phyloP scores from a whole-genome alignment of 1,284 basidiomycete species.

The Malassezia obtusa region DNA sequence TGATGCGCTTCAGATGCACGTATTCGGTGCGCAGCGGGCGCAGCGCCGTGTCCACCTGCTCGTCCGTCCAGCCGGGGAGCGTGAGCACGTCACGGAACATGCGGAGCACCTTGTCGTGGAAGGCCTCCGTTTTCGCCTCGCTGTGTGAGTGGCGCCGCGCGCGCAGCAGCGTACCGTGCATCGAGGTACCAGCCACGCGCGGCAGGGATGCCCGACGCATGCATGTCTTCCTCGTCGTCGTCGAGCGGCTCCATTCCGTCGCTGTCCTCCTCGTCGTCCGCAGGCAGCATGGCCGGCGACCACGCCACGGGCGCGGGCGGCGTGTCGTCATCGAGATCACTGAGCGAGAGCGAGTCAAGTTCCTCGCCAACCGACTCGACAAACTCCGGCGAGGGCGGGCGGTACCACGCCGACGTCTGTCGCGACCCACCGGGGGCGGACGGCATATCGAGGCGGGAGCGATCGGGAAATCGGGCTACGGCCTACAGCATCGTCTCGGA shows the following conservation, averaged over 20 bases:
- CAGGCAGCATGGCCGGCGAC: not conserved
- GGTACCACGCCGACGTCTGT: conserved; percentile 9
- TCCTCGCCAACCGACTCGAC: conserved; percentile 9
- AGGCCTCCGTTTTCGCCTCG: conserved; percentile 26
- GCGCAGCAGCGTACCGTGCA: conserved; percentile 19
- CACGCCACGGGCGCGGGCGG: conserved; percentile 2
- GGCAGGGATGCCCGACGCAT: conserved; percentile 42
- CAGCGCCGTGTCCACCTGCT: conserved; percentile 21
- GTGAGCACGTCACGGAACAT: conserved; percentile 32
- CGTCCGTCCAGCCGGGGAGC: conserved; percentile 31
- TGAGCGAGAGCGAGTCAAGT: conserved; percentile 9
- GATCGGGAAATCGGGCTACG: conserved; percentile 3
- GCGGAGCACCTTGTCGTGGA: conserved; percentile 26
- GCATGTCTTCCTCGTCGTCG: conserved; percentile 46
- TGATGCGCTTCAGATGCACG: conserved; percentile 35
- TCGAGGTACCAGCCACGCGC: conserved; percentile 39
- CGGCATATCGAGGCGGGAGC: not conserved
- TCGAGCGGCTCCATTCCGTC: conserved; percentile 28
- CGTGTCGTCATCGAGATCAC: not conserved
- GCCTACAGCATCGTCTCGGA: conserved; percentile 16
- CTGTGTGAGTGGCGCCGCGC: conserved; percentile 14
- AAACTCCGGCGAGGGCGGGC: conserved; percentile 11
- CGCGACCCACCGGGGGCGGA: not conserved
- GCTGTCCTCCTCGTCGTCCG: conserved; percentile 13
- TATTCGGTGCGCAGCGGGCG: conserved; percentile 23